Evolutionary conservation across 2,329 filamentous ascomycete species (phyloP), one percentile per base, ranked within the genome.

Genomic region (Fusarium duplospermum): DNA sequence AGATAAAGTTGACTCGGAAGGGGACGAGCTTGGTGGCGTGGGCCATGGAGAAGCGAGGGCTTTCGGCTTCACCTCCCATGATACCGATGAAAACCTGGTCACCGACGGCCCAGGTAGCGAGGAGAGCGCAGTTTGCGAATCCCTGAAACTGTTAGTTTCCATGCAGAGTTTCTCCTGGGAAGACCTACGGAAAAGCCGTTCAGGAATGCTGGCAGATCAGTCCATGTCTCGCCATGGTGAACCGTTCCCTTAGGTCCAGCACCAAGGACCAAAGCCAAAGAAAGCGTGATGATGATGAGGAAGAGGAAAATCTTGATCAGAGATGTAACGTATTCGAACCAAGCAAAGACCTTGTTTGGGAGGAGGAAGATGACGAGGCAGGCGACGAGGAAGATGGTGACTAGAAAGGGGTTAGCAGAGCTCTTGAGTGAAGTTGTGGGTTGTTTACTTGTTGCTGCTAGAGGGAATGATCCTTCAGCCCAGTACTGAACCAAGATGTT

Each of bases 21-120:
- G 74, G 74, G 7, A 76, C 74, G 5, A 76, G 47, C 11, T 66
- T 76, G 2, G 74, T 67, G 1, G 74, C 74, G n/a, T 76, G 74
- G 1, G 64, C 69, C 59, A 76, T 65, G 2, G 73, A 71, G 22
- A 64, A 66, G 14, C 74, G 64, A 0, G 74, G 74, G 16, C 63
- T 67, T 45, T 74, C 45, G 0, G 74, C 74, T 38, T 76, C 74
- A 2, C 74, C 74, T 7, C 67, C 74, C 71, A 76, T 76, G 35
- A 76, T 70, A n/a, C 74, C 74, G 38, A 76, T 76, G 4, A 76
- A 76, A 8, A 76, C 74, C 40, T 76, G 74, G 4, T 76, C 74
- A 0, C 74, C 74, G 1, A 76, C 74, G 0, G 74, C 74, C 74
- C 74, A 76, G 11, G 64, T 71, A 2, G 75, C 74, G 3, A 76